Evolutionary conservation across 2,329 filamentous ascomycete genomes (phyloP).

Genomic region (Cadophora luteo-olivacea): DNA sequence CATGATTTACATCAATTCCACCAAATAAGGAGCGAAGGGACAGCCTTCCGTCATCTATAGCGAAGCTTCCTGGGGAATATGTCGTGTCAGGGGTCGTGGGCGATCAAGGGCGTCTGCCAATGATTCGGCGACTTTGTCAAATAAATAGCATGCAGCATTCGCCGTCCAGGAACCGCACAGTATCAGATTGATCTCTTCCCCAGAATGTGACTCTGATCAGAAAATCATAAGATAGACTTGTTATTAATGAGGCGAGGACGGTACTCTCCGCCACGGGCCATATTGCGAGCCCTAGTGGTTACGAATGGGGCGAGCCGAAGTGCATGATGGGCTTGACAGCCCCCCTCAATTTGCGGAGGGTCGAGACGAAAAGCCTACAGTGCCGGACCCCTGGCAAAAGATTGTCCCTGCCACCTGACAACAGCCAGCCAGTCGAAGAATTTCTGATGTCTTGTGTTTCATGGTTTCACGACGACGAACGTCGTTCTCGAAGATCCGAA

Average conservation of each 20-base stretch:
- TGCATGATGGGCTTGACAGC: conserved; percentile 17
- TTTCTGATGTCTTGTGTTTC: conserved; percentile 27
- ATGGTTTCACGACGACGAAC: conserved; percentile 31
- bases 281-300: conserved; percentile 25
- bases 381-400: conserved; percentile 9
- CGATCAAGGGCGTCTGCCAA: conserved; percentile 5
- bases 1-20: conserved; percentile 25
- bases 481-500: conserved; percentile 35
- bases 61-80: conserved; percentile 31
- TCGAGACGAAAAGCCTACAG: conserved; percentile 39
- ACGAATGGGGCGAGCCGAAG: conserved; percentile 21
- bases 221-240: conserved; percentile 31
- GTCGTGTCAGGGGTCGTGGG: conserved; percentile 20
- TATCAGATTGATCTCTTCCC: conserved; percentile 38
- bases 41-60: conserved; percentile 29
- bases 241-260: conserved; percentile 28
- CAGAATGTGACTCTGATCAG: conserved; percentile 31
- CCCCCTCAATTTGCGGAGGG: conserved; percentile 33
- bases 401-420: conserved; percentile 6
- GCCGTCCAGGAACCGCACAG: conserved; percentile 35
- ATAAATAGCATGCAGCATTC: conserved; percentile 34
- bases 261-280: conserved; percentile 28
- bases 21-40: conserved; percentile 29
- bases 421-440: conserved; percentile 29
- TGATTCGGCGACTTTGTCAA: conserved; percentile 25